Conservation (phyloP, 768 basidiomycete genomes). For the Suillus ampliporus region DNA sequence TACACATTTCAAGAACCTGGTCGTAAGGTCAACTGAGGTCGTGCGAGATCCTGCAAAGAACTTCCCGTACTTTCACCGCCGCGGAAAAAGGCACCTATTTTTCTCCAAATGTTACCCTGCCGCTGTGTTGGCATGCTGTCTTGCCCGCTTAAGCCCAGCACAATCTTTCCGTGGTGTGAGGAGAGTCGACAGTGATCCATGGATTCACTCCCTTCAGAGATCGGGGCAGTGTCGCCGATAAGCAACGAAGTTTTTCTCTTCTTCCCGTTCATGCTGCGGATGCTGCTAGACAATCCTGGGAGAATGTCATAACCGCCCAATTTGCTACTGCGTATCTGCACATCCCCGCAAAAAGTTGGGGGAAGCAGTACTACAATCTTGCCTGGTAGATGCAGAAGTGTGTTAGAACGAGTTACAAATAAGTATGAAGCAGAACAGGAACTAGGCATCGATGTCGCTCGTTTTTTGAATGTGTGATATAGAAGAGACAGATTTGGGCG, state of each 20-base stretch:
- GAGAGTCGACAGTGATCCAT: slow-evolving; percentile 47
- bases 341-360: slow-evolving; percentile 42
- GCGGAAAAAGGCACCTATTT: slow-evolving; percentile 33
- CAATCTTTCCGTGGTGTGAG: slow-evolving; percentile 43
- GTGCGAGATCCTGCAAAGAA: slow-evolving; percentile 16
- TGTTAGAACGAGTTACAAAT: slow-evolving; percentile 6
- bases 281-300: slow-evolving; percentile 36
- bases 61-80: slow-evolving; percentile 15
- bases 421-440: neutral
- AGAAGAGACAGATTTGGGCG: slow-evolving; percentile 18
- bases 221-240: slow-evolving; percentile 27
- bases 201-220: slow-evolving; percentile 27
- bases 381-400: slow-evolving; percentile 29
- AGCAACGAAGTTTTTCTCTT: neutral
- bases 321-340: slow-evolving; percentile 37
- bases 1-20: slow-evolving; percentile 13
- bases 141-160: slow-evolving; percentile 49
- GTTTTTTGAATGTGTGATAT: neutral
- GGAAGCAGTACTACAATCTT: slow-evolving; percentile 43
- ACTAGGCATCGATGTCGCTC: neutral
- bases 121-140: slow-evolving; percentile 34
- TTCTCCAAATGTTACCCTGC: slow-evolving; percentile 47
- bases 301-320: slow-evolving; percentile 41
- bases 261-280: slow-evolving; percentile 36
- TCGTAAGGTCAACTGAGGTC: slow-evolving; percentile 12